Evolutionary conservation across 2,329 filamentous ascomycete genomes (phyloP).

Genomic region (Cordyceps tenuipes): DNA sequence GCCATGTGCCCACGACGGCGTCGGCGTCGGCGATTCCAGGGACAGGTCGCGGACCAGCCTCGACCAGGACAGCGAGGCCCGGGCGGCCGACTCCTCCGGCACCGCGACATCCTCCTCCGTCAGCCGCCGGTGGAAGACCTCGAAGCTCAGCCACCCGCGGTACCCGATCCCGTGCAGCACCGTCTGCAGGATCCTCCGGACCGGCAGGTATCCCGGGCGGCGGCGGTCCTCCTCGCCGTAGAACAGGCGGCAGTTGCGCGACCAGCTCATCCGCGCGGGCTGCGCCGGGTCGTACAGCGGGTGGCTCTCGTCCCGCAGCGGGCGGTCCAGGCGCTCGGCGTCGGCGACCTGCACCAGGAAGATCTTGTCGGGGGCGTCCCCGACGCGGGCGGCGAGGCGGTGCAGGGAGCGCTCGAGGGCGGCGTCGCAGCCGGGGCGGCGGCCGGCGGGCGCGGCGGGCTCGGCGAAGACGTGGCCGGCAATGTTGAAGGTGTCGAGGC

Average conservation of each 20-base stretch:
- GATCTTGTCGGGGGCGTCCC: slow-evolving; percentile 48
- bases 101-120: slow-evolving; percentile 40
- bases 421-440: slow-evolving; percentile 42
- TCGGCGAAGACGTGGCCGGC: slow-evolving; percentile 62
- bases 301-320: slow-evolving; percentile 43
- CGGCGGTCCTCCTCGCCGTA: slow-evolving; percentile 40
- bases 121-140: slow-evolving; percentile 58
- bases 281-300: slow-evolving; percentile 26
- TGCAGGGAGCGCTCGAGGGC: slow-evolving; percentile 45
- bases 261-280: slow-evolving; percentile 64
- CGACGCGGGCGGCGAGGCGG: slow-evolving; percentile 43
- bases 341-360: slow-evolving; percentile 72
- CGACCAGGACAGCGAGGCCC: slow-evolving; percentile 39
- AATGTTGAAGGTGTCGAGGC: slow-evolving; percentile 71
- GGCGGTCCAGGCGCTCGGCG: slow-evolving; percentile 51
- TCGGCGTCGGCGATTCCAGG: slow-evolving; percentile 5
- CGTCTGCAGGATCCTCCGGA: slow-evolving; percentile 49
- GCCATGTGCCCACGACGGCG: background rate
- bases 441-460: slow-evolving; percentile 43
- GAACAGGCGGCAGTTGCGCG: slow-evolving; percentile 57
- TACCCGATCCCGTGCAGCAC: slow-evolving; percentile 58
- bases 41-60: slow-evolving; percentile 26
- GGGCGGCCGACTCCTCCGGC: slow-evolving; percentile 48
- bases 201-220: slow-evolving; percentile 59
- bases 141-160: slow-evolving; percentile 62